phyloP scores from a whole-genome alignment of 768 basidiomycete genomes.

The Auricularia auricula-judae region DNA sequence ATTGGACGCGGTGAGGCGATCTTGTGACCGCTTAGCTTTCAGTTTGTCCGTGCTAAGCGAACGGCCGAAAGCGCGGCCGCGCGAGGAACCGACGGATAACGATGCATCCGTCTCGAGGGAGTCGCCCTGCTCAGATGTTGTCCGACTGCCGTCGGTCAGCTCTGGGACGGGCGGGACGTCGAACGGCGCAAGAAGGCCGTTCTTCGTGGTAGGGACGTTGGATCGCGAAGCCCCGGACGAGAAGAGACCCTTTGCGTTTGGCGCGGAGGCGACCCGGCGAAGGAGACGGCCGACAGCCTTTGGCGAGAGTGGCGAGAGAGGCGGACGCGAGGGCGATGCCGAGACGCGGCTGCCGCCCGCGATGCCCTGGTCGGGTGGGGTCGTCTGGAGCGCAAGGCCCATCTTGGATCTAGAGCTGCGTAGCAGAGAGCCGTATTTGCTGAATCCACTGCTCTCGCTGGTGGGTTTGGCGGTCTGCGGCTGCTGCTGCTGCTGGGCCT shows the following conservation, averaged over 20 bases:
- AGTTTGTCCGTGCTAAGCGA: conserved; percentile 6
- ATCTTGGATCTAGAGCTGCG: conserved; percentile 10
- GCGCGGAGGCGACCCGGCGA: conserved; percentile 90
- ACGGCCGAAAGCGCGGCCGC: conserved; percentile 17
- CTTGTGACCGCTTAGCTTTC: conserved; percentile 10
- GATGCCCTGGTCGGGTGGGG: background rate
- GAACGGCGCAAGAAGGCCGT: conserved; percentile 63
- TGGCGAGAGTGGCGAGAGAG: conserved; percentile 47
- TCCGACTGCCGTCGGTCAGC: conserved; percentile 27
- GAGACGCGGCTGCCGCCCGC: conserved; percentile 33
- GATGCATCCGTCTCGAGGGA: conserved; percentile 75
- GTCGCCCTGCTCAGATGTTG: conserved; percentile 47
- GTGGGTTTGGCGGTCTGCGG: conserved; percentile 17
- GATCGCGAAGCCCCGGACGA: conserved; percentile 42
- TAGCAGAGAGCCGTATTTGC: conserved; percentile 16
- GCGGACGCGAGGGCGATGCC: conserved; percentile 20
- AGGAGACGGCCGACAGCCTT: conserved; percentile 75
- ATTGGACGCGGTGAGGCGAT: conserved; percentile 10
- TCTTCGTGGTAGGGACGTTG: conserved; percentile 47
- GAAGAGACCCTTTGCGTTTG: conserved; percentile 90
- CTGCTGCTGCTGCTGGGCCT: conserved; percentile 11
- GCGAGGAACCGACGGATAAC: conserved; percentile 39
- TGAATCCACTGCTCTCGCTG: conserved; percentile 18
- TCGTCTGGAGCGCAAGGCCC: background rate
- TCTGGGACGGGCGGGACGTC: conserved; percentile 41